Evolutionary conservation across 768 basidiomycete genomes (phyloP).

Genomic region (Hericium erinaceus): DNA sequence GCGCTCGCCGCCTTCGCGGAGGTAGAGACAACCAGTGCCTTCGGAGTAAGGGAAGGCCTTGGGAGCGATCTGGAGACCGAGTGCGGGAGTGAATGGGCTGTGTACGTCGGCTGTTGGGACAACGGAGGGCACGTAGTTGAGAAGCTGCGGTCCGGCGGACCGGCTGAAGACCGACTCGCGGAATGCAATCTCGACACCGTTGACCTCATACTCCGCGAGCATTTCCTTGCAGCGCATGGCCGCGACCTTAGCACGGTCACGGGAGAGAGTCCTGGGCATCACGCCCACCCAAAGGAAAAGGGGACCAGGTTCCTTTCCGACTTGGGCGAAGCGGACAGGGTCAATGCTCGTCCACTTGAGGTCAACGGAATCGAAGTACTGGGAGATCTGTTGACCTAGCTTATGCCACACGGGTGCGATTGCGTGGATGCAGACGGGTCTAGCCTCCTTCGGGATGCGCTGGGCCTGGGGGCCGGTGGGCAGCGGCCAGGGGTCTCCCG

Average conservation of each 20-base stretch:
- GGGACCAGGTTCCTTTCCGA: constrained; percentile 13
- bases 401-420: constrained; percentile 19
- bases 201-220: too few relatives aligned
- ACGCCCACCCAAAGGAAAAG: constrained; percentile 27
- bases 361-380: constrained; percentile 18
- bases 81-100: too few relatives aligned
- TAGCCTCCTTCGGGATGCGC: constrained; percentile 15
- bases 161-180: too few relatives aligned
- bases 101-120: too few relatives aligned
- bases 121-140: too few relatives aligned
- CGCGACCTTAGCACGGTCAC: too few relatives aligned
- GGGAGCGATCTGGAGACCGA: too few relatives aligned
- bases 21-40: constrained; percentile 17
- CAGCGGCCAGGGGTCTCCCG: background rate
- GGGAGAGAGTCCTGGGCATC: constrained; percentile 10
- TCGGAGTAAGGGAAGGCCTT: too few relatives aligned
- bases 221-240: too few relatives aligned
- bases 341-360: constrained; percentile 25
- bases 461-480: constrained; percentile 11
- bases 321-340: constrained; percentile 23
- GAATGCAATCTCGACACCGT: too few relatives aligned
- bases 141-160: too few relatives aligned
- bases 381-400: constrained; percentile 17
- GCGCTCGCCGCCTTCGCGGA: constrained; percentile 18
- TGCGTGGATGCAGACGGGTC: constrained; percentile 22